Evolutionary conservation across 1,139 yeast genomes (phyloP), one percentile per base, ranked within the genome.

Genomic region (Kodamaea suecica): DNA sequence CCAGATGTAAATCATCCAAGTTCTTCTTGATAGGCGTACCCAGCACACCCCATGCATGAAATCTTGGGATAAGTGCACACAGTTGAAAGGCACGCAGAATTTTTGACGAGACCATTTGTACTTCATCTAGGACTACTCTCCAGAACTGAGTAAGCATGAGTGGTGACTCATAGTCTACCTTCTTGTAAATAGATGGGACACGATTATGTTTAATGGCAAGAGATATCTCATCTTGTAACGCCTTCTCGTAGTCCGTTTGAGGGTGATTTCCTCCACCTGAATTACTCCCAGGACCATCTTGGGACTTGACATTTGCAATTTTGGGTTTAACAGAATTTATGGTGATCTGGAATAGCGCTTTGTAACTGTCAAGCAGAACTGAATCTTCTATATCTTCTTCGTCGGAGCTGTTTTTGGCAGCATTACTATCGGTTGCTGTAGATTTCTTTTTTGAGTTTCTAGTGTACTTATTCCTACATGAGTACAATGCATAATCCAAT

Each of bases 21-120:
- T 75, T 68, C 44, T 76, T 77, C 43, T 79, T 77, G 8, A 88
- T 83, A 0, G 97, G 95, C 0, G 98, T 92, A 5, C 98, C 98
- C 0, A 95, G 84, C 1, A 88, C 96, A 5, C 95, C 96, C 97
- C 97, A 92, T 0, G 95, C 79, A 60, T 92, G 97, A 35, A 78
- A 75, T 35, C 96, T 66, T 3, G 95, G 95, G 16, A 92, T 76
- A 27, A 84, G 63, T 3, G 85, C 68, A 0, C 96, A 88, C 39
- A 87, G 85, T 43, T 76, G 79, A 17, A 95, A 87, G 2, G 94
- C 87, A 33, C 84, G 73, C 1, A 92, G 77, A 2, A 78, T 70
- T 14, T 83, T 80, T 4, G 80, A 76, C 5, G 86, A 78, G 3
- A 92, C 84, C 92, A 88, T 85, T 59, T 92, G 98, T 1, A 86